Evolutionary conservation across 345 rosid genomes (phyloP), one percentile per base, ranked within the genome.

Genomic region (Boechera divaricarpa): DNA sequence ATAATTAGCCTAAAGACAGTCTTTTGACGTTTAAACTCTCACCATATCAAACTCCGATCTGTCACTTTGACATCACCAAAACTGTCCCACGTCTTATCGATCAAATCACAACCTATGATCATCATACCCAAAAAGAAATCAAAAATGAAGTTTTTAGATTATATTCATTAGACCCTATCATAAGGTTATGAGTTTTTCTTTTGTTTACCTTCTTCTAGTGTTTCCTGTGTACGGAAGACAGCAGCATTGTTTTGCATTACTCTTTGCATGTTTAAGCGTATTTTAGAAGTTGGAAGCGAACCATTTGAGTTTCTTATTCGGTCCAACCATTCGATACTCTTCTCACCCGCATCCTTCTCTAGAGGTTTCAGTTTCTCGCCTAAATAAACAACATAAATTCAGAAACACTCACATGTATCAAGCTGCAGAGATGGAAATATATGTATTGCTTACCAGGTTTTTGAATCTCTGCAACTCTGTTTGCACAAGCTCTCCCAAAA

Each of bases 401-500:
- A 10, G 44, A 10, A 39, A 39, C 44, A 10, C 44, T 39, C 12
- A 39, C 12, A 39, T 39, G 44, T 10, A 3, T 10, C 12, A 39
- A 39, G 10, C 12, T 39, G 4, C 10, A 10, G 44, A 39, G 4
- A 39, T 39, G 44, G 13, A 39, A 10, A 10, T 39, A 39, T 39
- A 39, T 39, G 44, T 10, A 39, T 39, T 42, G 45, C 80, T 65
- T 77, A 74, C 97, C 97, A 83, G 97, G 97, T 67, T 85, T 87
- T 13, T 70, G 82, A 77, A 92, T 85, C 82, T 90, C 95, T 29
- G 97, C 93, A 68, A 94, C 97, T 80, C 95, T 85, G 64, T 94
- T 94, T 60, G 98, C 97, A 88, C 95, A 92, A 80, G 97, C 98
- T 72, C 98, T 79, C 7, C 98, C 98, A 78, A 94, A 94, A 57